A percentile compares a stretch with the other conserved stretches of the same genome.
Conservation (phyloP, 1,139 yeast species). For the Nakaseomyces glabratus region DNA sequence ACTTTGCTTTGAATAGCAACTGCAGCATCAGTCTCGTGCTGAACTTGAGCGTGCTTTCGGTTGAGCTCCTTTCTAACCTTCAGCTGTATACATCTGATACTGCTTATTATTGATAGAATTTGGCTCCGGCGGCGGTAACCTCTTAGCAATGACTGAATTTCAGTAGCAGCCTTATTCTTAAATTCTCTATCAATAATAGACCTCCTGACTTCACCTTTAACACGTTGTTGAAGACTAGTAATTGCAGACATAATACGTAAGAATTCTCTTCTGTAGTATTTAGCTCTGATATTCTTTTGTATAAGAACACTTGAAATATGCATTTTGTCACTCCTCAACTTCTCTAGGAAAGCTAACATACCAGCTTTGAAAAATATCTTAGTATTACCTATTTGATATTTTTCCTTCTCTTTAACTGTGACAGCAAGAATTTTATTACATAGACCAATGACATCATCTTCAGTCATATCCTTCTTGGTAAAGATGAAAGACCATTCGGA, state of each 20-base stretch:
- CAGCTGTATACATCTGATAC: constrained; percentile 60
- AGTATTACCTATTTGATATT: constrained; percentile 80
- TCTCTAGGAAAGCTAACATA: constrained; percentile 86
- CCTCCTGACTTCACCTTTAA: constrained; percentile 59
- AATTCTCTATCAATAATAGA: constrained; percentile 46
- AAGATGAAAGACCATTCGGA: constrained; percentile 57
- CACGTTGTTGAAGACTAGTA: constrained; percentile 47
- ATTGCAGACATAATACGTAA: constrained; percentile 48
- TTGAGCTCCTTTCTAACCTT: constrained; percentile 61
- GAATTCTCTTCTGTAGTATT: constrained; percentile 54
- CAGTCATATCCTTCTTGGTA: constrained; percentile 41
- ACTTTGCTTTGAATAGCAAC: constrained; percentile 49
- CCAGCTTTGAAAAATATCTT: constrained; percentile 96
- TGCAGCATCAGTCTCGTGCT: constrained; percentile 57
- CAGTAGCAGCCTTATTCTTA: constrained; percentile 56
- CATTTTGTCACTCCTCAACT: constrained; percentile 69
- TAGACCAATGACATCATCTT: constrained; percentile 50
- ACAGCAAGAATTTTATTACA: constrained; percentile 59
- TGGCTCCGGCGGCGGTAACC: constrained; percentile 49
- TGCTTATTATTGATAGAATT: constrained; percentile 37
- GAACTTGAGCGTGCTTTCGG: constrained; percentile 41
- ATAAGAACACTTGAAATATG: constrained; percentile 71
- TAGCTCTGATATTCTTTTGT: constrained; percentile 74
- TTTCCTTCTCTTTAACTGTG: constrained; percentile 52
- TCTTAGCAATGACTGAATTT: constrained; percentile 67